These are phyloP conservation scores for Tylopilus felleus DNA, from an alignment of 768 basidiomycete genomes.

Conservation along the genomic window DNA sequence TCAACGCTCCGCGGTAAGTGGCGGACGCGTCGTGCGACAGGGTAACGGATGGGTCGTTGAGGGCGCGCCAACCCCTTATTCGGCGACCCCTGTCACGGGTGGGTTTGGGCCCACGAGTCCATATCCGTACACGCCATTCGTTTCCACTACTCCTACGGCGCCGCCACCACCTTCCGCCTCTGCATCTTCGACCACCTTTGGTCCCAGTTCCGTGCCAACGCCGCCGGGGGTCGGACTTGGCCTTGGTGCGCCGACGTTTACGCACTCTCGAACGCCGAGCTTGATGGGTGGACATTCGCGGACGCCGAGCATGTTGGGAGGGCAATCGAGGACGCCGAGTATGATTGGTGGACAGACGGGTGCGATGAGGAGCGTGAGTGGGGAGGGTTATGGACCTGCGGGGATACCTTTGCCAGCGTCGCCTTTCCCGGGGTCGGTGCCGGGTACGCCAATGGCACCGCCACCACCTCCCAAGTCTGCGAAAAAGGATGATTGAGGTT, in stretches of 20 bases:
- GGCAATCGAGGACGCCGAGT: neutral
- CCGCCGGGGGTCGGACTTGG: slow-evolving; percentile 32
- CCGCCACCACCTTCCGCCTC: too few relatives aligned
- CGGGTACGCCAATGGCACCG: slow-evolving; percentile 16
- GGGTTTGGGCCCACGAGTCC: slow-evolving; percentile 28
- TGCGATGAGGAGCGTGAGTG: slow-evolving; percentile 16
- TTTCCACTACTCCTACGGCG: slow-evolving; percentile 6
- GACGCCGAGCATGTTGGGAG: slow-evolving; percentile 23
- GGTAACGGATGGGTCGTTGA: slow-evolving; percentile 62
- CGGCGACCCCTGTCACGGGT: slow-evolving; percentile 29
- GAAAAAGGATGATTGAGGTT: slow-evolving; percentile 24
- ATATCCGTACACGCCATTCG: slow-evolving; percentile 34
- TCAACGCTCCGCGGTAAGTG: slow-evolving; percentile 39
- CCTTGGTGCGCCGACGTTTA: slow-evolving; percentile 24
- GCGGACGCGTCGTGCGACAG: slow-evolving; percentile 48
- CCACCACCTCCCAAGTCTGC: slow-evolving; percentile 20
- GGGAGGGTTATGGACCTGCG: slow-evolving; percentile 8
- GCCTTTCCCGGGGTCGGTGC: slow-evolving; percentile 16
- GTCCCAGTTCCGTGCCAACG: slow-evolving; percentile 23
- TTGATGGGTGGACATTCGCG: slow-evolving; percentile 17
- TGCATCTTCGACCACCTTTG: too few relatives aligned
- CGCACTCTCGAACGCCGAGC: slow-evolving; percentile 14
- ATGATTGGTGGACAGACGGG: neutral
- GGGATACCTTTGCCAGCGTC: slow-evolving; percentile 20
- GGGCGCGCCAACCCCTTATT: slow-evolving; percentile 37